These are phyloP conservation scores for Rhizoclosmatium globosum DNA, from an alignment of 192 early-diverging fungal genomes.

Conservation along the genomic window DNA sequence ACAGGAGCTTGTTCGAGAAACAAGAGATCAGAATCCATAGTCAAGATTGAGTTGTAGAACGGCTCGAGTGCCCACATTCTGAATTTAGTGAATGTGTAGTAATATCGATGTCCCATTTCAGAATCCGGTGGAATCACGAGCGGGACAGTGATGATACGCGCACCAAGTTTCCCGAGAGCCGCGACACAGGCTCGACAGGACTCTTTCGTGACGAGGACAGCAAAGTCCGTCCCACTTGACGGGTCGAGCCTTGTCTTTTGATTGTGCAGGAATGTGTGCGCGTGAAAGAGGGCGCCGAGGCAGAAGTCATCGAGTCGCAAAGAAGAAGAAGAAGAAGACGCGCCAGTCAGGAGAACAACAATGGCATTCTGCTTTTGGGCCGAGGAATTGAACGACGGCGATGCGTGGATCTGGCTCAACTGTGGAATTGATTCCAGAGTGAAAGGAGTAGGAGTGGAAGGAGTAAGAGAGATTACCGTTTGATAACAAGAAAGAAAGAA, in stretches of 20 bases:
- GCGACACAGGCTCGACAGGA: not conserved
- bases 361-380: not conserved
- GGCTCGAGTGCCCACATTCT: slow-evolving; percentile 14
- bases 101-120: not conserved
- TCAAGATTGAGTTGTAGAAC: not conserved
- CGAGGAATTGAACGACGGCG: not conserved
- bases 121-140: not conserved
- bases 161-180: not conserved
- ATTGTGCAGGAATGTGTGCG: not conserved
- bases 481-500: too few species aligned
- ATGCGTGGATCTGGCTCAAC: too few species aligned
- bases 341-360: not conserved
- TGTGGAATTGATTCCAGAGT: too few species aligned
- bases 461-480: too few species aligned
- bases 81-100: slow-evolving; percentile 10
- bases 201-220: slow-evolving; percentile 1
- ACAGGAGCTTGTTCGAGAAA: slow-evolving; percentile 2
- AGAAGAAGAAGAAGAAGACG: not conserved
- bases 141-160: slow-evolving; percentile 4
- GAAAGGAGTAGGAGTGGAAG: too few species aligned
- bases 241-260: not conserved
- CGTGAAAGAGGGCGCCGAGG: not conserved
- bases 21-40: slow-evolving; percentile 1
- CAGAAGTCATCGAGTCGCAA: not conserved
- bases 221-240: slow-evolving; percentile 1